These are phyloP conservation scores for Phylloporus rhodoxanthus DNA, from an alignment of 768 basidiomycete species.

Conservation along the genomic window DNA sequence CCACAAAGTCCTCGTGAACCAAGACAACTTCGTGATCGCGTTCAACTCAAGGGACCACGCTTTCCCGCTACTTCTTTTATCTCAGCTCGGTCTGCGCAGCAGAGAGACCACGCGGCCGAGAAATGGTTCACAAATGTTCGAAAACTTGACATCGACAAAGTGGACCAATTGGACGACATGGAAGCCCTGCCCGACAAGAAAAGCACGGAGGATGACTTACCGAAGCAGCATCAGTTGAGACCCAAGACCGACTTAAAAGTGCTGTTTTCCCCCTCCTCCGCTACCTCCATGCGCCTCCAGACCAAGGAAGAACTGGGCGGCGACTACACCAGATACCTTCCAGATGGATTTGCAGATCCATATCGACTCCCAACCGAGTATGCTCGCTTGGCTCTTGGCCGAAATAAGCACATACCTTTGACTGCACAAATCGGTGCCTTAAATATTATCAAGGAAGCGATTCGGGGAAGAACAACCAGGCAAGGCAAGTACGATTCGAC, in stretches of 20 bases:
- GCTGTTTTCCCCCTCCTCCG: conserved; percentile 12
- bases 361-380: conserved; percentile 35
- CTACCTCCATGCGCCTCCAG: conserved; percentile 20
- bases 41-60: not conserved
- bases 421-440: conserved; percentile 36
- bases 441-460: conserved; percentile 30
- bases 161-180: not conserved
- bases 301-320: conserved; percentile 39
- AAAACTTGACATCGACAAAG: conserved; percentile 13
- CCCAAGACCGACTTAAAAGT: conserved; percentile 18
- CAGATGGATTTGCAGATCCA: conserved; percentile 24
- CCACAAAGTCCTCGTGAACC: not conserved
- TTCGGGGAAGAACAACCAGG: conserved; percentile 5
- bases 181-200: conserved; percentile 3
- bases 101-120: conserved; percentile 18
- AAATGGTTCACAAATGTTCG: conserved; percentile 23
- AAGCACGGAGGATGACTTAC: not conserved
- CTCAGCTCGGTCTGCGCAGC: conserved; percentile 17
- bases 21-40: not conserved
- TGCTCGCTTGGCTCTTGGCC: conserved; percentile 39
- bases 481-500: conserved; percentile 9
- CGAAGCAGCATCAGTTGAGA: conserved; percentile 18
- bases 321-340: conserved; percentile 46
- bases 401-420: conserved; percentile 38
- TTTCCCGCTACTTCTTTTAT: conserved; percentile 17